These are phyloP conservation scores for Phialophora macrospora DNA, from an alignment of 2,329 filamentous ascomycete species.

Conservation along the genomic window DNA sequence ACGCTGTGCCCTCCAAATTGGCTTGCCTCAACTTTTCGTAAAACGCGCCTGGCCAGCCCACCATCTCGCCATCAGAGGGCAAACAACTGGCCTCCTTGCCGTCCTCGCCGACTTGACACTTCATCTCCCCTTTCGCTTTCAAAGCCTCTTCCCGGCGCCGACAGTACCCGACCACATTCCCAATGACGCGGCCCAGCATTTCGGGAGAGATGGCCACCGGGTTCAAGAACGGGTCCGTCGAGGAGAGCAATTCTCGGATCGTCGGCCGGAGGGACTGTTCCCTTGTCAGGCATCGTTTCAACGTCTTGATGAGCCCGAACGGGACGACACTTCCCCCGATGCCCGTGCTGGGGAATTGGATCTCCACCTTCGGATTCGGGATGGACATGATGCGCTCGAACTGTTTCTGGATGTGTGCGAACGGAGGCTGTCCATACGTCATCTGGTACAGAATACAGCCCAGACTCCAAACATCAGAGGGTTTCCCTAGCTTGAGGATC, in stretches of 20 bases:
- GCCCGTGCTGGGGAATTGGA: constrained; percentile 53
- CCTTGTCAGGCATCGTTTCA: constrained; percentile 64
- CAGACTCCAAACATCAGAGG: constrained; percentile 93
- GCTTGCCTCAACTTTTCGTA: constrained; percentile 55
- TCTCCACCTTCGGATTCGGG: constrained; percentile 55
- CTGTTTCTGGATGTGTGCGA: constrained; percentile 86
- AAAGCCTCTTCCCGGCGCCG: constrained; percentile 42
- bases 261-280: constrained; percentile 63
- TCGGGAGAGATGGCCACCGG: constrained; percentile 63
- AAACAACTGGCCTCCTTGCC: constrained; percentile 47
- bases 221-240: constrained; percentile 63
- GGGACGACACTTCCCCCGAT: constrained; percentile 59
- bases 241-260: constrained; percentile 60
- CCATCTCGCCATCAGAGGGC: constrained; percentile 62
- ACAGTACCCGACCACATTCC: constrained; percentile 65
- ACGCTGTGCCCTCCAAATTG: constrained; percentile 47
- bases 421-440: constrained; percentile 95
- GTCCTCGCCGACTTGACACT: constrained; percentile 15
- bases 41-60: constrained; percentile 54
- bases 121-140: constrained; percentile 33
- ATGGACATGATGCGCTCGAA: constrained; percentile 74
- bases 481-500: constrained; percentile 93
- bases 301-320: constrained; percentile 59
- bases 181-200: constrained; percentile 64
- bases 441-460: constrained; percentile 98